These are phyloP conservation scores for Xylaria castorea DNA, from an alignment of 495 filamentous ascomycete species.

Conservation along the genomic window DNA sequence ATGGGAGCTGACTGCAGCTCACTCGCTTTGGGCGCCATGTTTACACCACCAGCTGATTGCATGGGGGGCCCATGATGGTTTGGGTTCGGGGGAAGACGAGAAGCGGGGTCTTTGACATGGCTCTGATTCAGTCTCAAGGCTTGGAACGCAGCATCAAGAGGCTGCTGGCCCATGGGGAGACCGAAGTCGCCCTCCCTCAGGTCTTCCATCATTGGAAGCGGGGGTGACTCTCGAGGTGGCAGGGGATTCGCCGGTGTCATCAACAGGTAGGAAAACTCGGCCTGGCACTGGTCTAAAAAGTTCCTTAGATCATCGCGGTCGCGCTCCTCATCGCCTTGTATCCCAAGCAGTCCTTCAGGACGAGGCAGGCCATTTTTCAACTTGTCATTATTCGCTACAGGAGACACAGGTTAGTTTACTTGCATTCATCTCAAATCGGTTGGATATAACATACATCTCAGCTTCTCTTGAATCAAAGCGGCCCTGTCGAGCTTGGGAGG, in stretches of 20 bases:
- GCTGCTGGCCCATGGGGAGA: slow-evolving; percentile 41
- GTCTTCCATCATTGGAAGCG: slow-evolving; percentile 56
- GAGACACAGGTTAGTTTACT: slow-evolving; percentile 24
- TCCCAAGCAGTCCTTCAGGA: slow-evolving; percentile 35
- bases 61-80: slow-evolving; percentile 62
- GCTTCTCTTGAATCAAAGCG: slow-evolving; percentile 54
- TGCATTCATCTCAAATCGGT: not conserved
- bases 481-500: slow-evolving; percentile 53
- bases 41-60: slow-evolving; percentile 45
- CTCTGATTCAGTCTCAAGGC: slow-evolving; percentile 51
- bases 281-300: slow-evolving; percentile 67
- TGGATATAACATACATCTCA: slow-evolving; percentile 44
- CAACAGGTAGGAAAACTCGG: slow-evolving; percentile 71
- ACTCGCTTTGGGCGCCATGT: slow-evolving; percentile 45
- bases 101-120: slow-evolving; percentile 46
- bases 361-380: slow-evolving; percentile 36
- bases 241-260: slow-evolving; percentile 66
- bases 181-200: slow-evolving; percentile 57
- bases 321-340: slow-evolving; percentile 57
- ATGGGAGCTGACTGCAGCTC: slow-evolving; percentile 52
- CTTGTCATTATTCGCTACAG: slow-evolving; percentile 35
- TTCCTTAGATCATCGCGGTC: slow-evolving; percentile 64
- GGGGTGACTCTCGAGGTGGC: slow-evolving; percentile 62
- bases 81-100: slow-evolving; percentile 54
- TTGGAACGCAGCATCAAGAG: slow-evolving; percentile 41